Conservation (phyloP, 2,329 filamentous ascomycete species). For the Fusarium verrucosum region DNA sequence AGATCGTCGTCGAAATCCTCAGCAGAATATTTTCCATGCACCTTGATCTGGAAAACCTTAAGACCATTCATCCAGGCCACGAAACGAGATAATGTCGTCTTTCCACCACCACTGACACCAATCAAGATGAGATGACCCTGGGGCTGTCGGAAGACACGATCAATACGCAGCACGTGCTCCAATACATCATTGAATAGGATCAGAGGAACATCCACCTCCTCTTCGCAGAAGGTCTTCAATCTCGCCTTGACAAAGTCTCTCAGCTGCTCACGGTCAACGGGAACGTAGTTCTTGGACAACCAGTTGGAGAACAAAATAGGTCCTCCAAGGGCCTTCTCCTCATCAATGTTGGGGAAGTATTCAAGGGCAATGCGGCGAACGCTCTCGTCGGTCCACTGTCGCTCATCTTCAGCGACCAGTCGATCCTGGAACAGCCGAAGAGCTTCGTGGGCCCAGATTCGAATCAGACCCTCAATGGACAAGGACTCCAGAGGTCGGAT, state of each 20-base stretch:
- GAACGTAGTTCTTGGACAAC: slow-evolving; percentile 98
- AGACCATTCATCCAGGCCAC: slow-evolving; percentile 99
- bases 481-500: slow-evolving; percentile 91
- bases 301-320: slow-evolving; percentile 99
- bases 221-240: slow-evolving; percentile 97
- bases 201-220: slow-evolving; percentile 97
- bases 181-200: slow-evolving; percentile 99
- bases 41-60: slow-evolving; percentile 99
- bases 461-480: slow-evolving; percentile 87
- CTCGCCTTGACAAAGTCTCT: slow-evolving; percentile 98
- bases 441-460: slow-evolving; percentile 98
- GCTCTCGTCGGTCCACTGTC: slow-evolving; percentile 91
- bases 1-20: slow-evolving; percentile 99
- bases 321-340: slow-evolving; percentile 85
- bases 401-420: slow-evolving; percentile 92
- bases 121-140: slow-evolving; percentile 98
- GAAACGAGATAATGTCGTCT: slow-evolving; percentile 96
- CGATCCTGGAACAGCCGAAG: slow-evolving; percentile 96
- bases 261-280: slow-evolving; percentile 92
- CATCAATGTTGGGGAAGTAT: slow-evolving; percentile 94
- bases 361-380: slow-evolving; percentile 88
- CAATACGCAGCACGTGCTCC: slow-evolving; percentile 97
- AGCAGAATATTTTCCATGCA: slow-evolving; percentile 96
- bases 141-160: slow-evolving; percentile 97
- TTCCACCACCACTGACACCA: slow-evolving; percentile 97